Base-by-base conservation (phyloP, 352 stramenopile genomes). In the Phytophthora fragariae region DNA sequence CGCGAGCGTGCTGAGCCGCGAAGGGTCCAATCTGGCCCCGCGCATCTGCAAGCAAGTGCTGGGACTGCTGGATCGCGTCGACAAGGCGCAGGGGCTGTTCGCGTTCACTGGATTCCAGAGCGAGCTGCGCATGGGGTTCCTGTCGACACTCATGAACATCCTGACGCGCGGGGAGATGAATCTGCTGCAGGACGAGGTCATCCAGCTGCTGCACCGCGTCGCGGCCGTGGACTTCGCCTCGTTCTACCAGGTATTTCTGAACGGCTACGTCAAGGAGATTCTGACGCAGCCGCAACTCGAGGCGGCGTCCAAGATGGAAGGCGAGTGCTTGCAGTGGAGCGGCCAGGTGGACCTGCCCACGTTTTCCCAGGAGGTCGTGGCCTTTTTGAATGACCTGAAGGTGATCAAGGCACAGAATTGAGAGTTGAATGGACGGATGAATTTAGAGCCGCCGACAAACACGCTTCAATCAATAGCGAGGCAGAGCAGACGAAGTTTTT, bases 111-210 rank as follows among this genome's bases (percentile, higher is more conserved):
- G 85, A n/a, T 95, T 95, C 68, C 80, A 88, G 58, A 84, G 49
- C 24, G 86, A 95, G 57, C 69, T 95, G 47, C 86, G 86, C 4
- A 84, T 94, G 79, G 86, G 84, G 9, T 93, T 93, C 50, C 75
- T 95, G 27, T 86, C 84, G 10, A 95, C 88, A 6, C 68, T 95
- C 19, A 88, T 95, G 83, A 91, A 89, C 39, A 80, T 95, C 50
- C 60, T 95, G 46, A 93, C 84, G 1, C 86, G 84, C 63, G 88
- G 88, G 24, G 86, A 93, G 65, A 86, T 95, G 84, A 93, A 92
- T 55, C 37, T 95, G 49, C 80, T 95, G 21, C 85, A 91, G 44
- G 88, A 95, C 27, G 88, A 95, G 67, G 77, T 90, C 41, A 89
- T 92, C 46, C 75, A 81, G 59, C 53, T 95, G 55, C 77, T 95